Evolutionary conservation across 129 eudicot species (phyloP).

Genomic region (Tanacetum coccineum): DNA sequence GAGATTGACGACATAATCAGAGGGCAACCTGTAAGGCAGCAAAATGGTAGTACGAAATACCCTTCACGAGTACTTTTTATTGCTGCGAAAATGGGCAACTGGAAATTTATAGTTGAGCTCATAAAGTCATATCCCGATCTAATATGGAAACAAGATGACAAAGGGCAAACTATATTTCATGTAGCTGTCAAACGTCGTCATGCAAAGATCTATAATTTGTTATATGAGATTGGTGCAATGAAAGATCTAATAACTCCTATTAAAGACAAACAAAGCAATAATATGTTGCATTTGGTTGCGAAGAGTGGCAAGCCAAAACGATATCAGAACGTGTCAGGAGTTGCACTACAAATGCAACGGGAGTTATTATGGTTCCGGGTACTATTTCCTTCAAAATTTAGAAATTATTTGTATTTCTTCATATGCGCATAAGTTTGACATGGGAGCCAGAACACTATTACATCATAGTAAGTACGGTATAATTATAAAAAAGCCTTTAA

Average conservation of each 20-base stretch:
- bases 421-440: background rate
- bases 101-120: slow-evolving; percentile 35
- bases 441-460: background rate
- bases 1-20: slow-evolving; percentile 25
- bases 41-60: slow-evolving; percentile 6
- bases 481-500: background rate
- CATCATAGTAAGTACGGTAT: background rate
- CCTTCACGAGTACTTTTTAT: slow-evolving; percentile 44
- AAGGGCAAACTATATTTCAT: slow-evolving; percentile 46
- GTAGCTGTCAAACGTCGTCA: slow-evolving; percentile 48
- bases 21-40: slow-evolving; percentile 23
- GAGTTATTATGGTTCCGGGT: slow-evolving; percentile 40
- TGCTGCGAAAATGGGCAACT: slow-evolving; percentile 48
- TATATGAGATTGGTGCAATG: slow-evolving; percentile 43
- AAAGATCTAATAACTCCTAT: slow-evolving; percentile 41
- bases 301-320: slow-evolving; percentile 33
- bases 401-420: background rate
- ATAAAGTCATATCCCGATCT: slow-evolving; percentile 50
- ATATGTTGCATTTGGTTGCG: slow-evolving; percentile 52
- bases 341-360: slow-evolving; percentile 51
- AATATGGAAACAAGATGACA: slow-evolving; percentile 50
- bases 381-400: background rate
- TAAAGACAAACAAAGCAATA: slow-evolving; percentile 25
- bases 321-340: slow-evolving; percentile 43
- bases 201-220: slow-evolving; percentile 38